phyloP scores from a whole-genome alignment of 23 red algal species.

The Rhodosorus marinus region DNA sequence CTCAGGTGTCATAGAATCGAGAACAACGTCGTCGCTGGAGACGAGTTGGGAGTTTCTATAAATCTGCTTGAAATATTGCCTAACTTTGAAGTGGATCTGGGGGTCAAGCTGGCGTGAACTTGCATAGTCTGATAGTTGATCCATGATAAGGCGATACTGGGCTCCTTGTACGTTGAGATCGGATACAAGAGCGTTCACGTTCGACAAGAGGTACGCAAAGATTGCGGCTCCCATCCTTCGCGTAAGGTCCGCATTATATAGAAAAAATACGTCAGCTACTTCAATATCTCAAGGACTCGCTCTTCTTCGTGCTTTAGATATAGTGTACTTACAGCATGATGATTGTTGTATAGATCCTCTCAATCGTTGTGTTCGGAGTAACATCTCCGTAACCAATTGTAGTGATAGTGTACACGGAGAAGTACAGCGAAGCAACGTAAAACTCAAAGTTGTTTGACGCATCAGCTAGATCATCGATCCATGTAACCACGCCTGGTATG shows the following conservation, averaged over 20 bases:
- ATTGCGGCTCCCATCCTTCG: constrained; percentile 32
- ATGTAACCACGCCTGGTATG: too few species aligned
- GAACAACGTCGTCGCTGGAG: constrained; percentile 4
- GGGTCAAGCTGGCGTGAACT: constrained; percentile 9
- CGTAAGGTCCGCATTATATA: too few species aligned
- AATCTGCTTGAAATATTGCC: constrained; percentile 14
- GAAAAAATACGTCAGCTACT: too few species aligned
- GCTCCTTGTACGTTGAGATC: constrained; percentile 18
- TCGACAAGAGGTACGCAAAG: constrained; percentile 42
- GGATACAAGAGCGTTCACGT: constrained; percentile 16
- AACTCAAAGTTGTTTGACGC: constrained; percentile 12
- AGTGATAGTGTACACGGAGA: constrained; percentile 49
- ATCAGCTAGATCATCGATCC: too few species aligned
- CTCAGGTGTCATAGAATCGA: constrained; percentile 17
- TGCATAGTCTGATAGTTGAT: constrained; percentile 10
- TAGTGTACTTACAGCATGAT: too few species aligned
- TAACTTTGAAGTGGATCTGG: constrained; percentile 11
- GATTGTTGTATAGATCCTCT: constrained; percentile 27
- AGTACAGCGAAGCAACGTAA: constrained; percentile 45
- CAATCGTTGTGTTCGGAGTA: constrained; percentile 21
- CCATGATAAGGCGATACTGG: constrained; percentile 29
- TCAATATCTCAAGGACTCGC: too few species aligned
- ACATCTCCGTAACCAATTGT: constrained; percentile 68
- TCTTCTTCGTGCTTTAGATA: too few species aligned
- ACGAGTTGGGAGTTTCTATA: constrained; percentile 6